Evolutionary conservation across 257 asterid species (phyloP).

Genomic region (Nicotiana sylvestris): DNA sequence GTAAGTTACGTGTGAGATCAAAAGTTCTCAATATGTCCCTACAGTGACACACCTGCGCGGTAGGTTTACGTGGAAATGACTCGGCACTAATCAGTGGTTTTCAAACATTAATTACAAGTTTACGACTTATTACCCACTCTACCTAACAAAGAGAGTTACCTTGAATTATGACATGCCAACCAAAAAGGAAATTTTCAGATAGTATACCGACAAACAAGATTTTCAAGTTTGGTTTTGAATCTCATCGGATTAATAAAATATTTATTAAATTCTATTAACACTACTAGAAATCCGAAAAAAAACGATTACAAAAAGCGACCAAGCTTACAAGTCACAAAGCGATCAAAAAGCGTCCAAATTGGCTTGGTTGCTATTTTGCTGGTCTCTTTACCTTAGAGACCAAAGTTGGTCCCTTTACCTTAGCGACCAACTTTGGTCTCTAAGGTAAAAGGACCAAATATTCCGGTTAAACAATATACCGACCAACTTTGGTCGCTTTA

Average conservation of each 20-base stretch:
- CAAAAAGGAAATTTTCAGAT: not conserved
- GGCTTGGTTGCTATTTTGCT: no score
- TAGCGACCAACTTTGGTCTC: no score
- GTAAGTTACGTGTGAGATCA: not conserved
- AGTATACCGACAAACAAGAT: not conserved
- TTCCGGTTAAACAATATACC: no score
- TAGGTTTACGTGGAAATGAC: constrained; percentile 55
- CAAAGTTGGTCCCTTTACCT: no score
- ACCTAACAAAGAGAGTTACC: not conserved
- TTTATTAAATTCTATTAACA: not conserved
- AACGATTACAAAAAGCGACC: no score
- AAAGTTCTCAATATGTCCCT: not conserved
- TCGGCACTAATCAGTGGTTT: constrained; percentile 21
- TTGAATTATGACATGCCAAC: not conserved
- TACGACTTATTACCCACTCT: not conserved
- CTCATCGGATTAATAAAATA: not conserved
- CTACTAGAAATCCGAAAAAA: no score
- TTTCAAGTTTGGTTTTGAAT: not conserved
- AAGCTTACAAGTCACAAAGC: no score
- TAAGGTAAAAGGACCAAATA: no score
- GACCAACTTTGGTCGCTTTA: no score
- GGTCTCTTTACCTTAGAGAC: no score
- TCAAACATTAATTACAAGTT: not conserved
- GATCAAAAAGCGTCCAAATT: no score
- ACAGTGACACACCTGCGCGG: not conserved